A percentile compares a stretch with the other conserved stretches of the same genome.
Evolutionary conservation across 495 filamentous ascomycete genomes (phyloP).

Genomic region (Cairneyella variabilis): DNA sequence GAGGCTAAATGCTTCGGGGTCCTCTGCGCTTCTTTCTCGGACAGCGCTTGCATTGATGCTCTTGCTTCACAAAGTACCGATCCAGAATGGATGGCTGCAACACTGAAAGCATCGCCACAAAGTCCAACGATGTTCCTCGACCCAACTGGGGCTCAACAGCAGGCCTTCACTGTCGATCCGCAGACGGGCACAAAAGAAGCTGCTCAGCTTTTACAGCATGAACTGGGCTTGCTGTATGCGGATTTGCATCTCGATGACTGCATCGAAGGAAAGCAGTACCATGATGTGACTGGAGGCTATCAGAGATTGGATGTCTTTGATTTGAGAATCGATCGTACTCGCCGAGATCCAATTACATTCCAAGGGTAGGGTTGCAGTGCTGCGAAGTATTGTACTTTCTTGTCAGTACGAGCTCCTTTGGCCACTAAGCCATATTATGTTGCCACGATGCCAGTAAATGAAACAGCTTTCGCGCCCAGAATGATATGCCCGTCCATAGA

Average conservation of each 20-base stretch:
- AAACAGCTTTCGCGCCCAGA: too few species aligned
- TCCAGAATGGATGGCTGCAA: not conserved
- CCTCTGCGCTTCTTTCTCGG: not conserved
- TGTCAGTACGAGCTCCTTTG: too few species aligned
- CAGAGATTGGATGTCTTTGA: constrained; percentile 14
- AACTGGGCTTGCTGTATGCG: constrained; percentile 5
- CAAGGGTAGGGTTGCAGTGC: too few species aligned
- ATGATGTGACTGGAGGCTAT: constrained; percentile 10
- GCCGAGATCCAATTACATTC: constrained; percentile 5
- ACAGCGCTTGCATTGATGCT: not conserved
- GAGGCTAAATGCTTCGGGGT: constrained; percentile 11
- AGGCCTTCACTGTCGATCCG: not conserved
- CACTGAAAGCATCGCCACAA: not conserved
- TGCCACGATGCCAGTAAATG: too few species aligned
- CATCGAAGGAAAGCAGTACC: constrained; percentile 12
- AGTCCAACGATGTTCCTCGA: not conserved
- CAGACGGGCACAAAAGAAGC: not conserved
- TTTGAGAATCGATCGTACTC: constrained; percentile 7
- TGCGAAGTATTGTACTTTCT: too few species aligned
- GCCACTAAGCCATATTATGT: too few species aligned
- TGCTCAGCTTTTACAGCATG: not conserved
- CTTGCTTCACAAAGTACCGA: not conserved
- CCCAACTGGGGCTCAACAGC: not conserved
- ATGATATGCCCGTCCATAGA: too few species aligned
- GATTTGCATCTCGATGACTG: constrained; percentile 6